Percentiles rank a stretch among this genome's conserved stretches.
Conservation (phyloP, 306 rosid species). For the Vicia faba region DNA sequence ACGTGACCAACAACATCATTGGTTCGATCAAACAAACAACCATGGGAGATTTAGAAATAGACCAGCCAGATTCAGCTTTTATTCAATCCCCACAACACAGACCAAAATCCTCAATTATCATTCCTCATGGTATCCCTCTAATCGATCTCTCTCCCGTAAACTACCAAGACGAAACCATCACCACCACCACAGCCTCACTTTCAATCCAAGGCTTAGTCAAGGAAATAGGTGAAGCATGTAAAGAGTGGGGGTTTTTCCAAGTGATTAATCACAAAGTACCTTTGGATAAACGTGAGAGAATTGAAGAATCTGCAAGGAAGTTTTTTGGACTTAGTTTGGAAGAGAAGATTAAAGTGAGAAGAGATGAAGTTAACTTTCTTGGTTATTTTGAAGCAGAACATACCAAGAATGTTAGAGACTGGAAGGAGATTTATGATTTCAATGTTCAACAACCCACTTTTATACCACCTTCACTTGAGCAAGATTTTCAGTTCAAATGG, state of each 20-base stretch:
- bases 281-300: constrained; percentile 35
- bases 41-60: constrained; percentile 56
- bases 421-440: constrained; percentile 90
- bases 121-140: constrained; percentile 56
- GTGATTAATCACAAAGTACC: constrained; percentile 75
- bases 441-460: constrained; percentile 55
- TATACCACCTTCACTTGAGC: constrained; percentile 47
- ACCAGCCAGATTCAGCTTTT: constrained; percentile 44
- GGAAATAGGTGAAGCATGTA: constrained; percentile 60
- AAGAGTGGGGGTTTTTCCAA: constrained; percentile 79
- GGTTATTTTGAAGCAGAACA: constrained; percentile 77
- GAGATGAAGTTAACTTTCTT: constrained; percentile 54
- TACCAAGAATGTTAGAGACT: constrained; percentile 81
- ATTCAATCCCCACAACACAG: constrained; percentile 67
- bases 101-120: constrained; percentile 45
- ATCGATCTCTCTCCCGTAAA: constrained; percentile 50
- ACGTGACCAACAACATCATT: background rate
- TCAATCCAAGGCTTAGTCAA: constrained; percentile 37
- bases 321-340: constrained; percentile 54
- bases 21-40: background rate
- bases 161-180: constrained; percentile 13
- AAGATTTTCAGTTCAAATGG: constrained; percentile 46
- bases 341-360: constrained; percentile 58
- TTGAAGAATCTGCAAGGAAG: constrained; percentile 47
- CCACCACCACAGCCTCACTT: background rate